These are phyloP conservation scores for Alopecurus myosuroides DNA, from an alignment of 176 grass and related monocot genomes.

Conservation along the genomic window DNA sequence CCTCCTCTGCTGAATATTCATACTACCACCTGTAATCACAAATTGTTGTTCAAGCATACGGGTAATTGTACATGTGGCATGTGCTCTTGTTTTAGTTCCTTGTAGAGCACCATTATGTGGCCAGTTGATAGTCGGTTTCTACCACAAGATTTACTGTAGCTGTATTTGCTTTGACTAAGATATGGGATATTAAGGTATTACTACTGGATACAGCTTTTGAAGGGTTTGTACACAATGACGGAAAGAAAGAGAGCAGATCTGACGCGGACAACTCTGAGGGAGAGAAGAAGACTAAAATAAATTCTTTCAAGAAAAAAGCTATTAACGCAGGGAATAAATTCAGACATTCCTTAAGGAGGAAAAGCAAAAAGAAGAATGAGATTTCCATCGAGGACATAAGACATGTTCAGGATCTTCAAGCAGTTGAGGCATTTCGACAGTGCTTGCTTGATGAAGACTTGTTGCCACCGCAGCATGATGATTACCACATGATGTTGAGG, in stretches of 20 bases:
- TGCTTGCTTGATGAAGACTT: conserved; percentile 67
- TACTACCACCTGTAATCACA: background rate
- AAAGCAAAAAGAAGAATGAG: conserved; percentile 68
- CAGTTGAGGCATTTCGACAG: conserved; percentile 72
- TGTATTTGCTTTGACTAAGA: conserved; percentile 23
- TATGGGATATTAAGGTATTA: conserved; percentile 11
- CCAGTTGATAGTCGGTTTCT: background rate
- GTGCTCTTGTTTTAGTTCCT: background rate
- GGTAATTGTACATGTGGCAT: background rate
- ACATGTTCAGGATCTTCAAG: conserved; percentile 67
- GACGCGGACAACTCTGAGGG: conserved; percentile 83
- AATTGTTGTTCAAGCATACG: background rate
- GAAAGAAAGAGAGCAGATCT: conserved; percentile 64
- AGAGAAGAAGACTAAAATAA: conserved; percentile 80
- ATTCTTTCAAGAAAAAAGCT: conserved; percentile 85
- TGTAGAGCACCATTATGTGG: background rate
- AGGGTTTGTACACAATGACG: conserved; percentile 49
- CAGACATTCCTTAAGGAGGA: conserved; percentile 82
- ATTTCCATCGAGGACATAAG: conserved; percentile 80
- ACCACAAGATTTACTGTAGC: background rate
- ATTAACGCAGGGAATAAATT: conserved; percentile 89
- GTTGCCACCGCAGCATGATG: conserved; percentile 71
- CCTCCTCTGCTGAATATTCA: background rate
- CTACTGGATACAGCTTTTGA: conserved; percentile 54
- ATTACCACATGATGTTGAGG: conserved; percentile 98